A percentile compares a stretch with the other conserved stretches of the same genome.
Evolutionary conservation across 257 asterid species (phyloP).

Genomic region (Jacaranda mimosifolia): DNA sequence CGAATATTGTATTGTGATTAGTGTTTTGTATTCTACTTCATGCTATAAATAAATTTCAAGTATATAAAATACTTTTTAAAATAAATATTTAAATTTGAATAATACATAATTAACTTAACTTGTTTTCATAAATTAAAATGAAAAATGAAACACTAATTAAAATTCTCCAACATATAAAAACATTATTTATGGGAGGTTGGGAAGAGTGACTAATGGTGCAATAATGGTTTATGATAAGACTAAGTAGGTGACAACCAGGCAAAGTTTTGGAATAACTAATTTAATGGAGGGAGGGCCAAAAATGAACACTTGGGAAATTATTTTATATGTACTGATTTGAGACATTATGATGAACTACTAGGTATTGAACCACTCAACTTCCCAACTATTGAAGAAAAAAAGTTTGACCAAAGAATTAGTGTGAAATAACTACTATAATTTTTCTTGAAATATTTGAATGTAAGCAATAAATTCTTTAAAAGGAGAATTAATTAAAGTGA

Average conservation of each 20-base stretch:
- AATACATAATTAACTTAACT: no score
- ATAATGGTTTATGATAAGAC: conserved; percentile 4
- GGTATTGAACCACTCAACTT: conserved; percentile 52
- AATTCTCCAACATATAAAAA: no score
- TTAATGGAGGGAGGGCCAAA: background rate
- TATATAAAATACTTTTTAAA: no score
- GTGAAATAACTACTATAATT: conserved; percentile 1
- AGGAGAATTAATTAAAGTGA: background rate
- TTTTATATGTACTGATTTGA: conserved; percentile 17
- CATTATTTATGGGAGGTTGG: conserved; percentile 36
- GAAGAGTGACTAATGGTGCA: conserved; percentile 39
- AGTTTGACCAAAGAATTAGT: conserved; percentile 53
- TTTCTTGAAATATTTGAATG: background rate
- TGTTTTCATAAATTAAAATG: no score
- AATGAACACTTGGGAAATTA: conserved; percentile 22
- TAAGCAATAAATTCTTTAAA: background rate
- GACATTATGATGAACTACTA: conserved; percentile 46
- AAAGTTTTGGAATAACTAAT: background rate
- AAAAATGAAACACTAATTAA: no score
- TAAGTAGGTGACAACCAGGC: conserved; percentile 39
- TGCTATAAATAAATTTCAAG: no score
- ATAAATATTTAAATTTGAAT: no score
- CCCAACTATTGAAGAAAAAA: conserved; percentile 39
- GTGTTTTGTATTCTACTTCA: no score
- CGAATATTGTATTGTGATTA: no score